Base-by-base conservation (phyloP, 164 flowering plant genomes). In the Magnolia sinica region DNA sequence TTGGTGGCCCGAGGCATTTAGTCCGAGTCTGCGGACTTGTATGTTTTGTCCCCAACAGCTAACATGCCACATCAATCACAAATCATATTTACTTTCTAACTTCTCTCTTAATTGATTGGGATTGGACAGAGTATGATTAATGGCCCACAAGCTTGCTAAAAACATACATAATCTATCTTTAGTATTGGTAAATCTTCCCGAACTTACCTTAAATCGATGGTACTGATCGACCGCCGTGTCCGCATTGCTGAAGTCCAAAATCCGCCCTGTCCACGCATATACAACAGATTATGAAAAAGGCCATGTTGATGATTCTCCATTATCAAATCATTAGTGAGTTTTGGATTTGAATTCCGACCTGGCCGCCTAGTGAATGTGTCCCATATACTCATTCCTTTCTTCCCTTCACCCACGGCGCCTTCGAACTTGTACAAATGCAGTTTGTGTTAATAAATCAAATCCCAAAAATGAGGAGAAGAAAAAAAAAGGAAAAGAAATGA, bases 201-300 rank as follows among this genome's bases (percentile, higher is more conserved):
- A 8, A 20, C 24, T 18, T 63, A 92, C 98, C 96, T 91, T 77
- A 71, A 89, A 91, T 63, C 94, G 83, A 80, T 93, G 97, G 72
- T 93, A 95, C 70, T 95, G 97, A 83, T 95, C 97, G 7, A 93
- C 97, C 0, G 98, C 88, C 1, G 68, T 85, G 79, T 92, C 88
- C 72, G 91, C 98, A 85, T 90, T 91, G 87, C 97, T 95, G 86
- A 90, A 90, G 78, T 92, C 97, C 83, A 91, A 19, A 51, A 94
- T 89, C 79, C 87, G 86, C 16, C 97, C 97, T 94, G 85, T 67
- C 23, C 1, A 55, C 71, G 2, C 27, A 70, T 22, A 3, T 37
- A 74, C 49, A 1, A 7, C 3, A 64, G 52, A 11, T 74, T 64
- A n/a, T 19, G n/a, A 74, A n/a, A 64, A 19, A 11, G 10, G 19